Percentiles rank a stretch among this genome's conserved stretches.
These are phyloP conservation scores for Phyllachora maydis DNA, from an alignment of 2,329 filamentous ascomycete species.

Conservation along the genomic window DNA sequence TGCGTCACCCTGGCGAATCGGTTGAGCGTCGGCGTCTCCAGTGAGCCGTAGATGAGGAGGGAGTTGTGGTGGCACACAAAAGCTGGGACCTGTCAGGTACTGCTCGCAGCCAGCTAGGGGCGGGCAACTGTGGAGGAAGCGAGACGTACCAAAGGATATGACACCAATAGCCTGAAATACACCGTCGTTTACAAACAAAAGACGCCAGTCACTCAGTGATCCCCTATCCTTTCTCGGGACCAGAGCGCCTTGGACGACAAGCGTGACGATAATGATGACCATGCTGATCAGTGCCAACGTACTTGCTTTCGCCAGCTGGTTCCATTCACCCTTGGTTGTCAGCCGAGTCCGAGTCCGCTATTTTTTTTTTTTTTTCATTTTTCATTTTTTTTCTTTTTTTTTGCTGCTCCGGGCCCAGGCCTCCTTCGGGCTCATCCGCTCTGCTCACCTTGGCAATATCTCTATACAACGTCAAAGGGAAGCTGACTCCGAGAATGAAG, in stretches of 20 bases:
- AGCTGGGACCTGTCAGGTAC: conserved; percentile 13
- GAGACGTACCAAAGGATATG: conserved; percentile 70
- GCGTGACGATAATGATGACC: conserved; percentile 71
- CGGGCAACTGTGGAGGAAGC: background rate
- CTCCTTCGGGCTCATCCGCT: too few relatives aligned
- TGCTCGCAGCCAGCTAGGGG: background rate
- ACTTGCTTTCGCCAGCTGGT: conserved; percentile 90
- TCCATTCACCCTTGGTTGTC: conserved; percentile 2
- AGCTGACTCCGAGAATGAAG: conserved; percentile 71
- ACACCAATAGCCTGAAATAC: conserved; percentile 94
- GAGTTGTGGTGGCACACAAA: conserved; percentile 82
- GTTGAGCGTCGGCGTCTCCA: conserved; percentile 86
- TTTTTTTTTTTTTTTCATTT: too few relatives aligned
- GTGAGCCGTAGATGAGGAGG: conserved; percentile 87
- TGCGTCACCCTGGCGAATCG: conserved; percentile 88
- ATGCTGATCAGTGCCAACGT: conserved; percentile 86
- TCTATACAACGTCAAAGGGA: conserved; percentile 77
- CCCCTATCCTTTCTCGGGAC: conserved; percentile 56
- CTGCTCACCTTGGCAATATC: conserved; percentile 98
- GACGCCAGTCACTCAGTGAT: conserved; percentile 37
- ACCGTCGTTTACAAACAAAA: conserved; percentile 65
- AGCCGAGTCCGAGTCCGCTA: background rate
- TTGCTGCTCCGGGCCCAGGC: too few relatives aligned
- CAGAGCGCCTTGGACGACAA: conserved; percentile 63
- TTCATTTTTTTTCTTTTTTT: too few relatives aligned